A percentile compares a stretch with the other conserved stretches of the same genome.
Evolutionary conservation across 257 asterid genomes (phyloP).

Genomic region (Nemophila menziesii): DNA sequence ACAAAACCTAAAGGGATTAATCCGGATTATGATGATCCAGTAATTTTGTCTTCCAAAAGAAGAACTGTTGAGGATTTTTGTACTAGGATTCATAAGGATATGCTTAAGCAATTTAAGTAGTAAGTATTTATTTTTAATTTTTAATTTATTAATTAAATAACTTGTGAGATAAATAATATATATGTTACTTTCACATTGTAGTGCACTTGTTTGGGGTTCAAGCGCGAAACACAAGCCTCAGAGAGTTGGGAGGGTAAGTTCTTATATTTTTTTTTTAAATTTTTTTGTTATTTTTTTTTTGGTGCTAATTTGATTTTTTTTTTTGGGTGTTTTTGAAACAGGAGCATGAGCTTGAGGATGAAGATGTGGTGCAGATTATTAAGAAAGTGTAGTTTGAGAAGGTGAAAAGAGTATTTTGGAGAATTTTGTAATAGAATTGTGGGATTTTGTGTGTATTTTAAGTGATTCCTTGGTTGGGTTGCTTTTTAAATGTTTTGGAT

Average conservation of each 20-base stretch:
- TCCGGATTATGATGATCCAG: conserved; percentile 98
- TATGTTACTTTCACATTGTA: conserved; percentile 20
- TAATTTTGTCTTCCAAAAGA: conserved; percentile 82
- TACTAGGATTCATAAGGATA: conserved; percentile 82
- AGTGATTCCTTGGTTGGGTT: too few relatives aligned
- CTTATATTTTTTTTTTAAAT: not conserved
- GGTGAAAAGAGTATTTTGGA: too few relatives aligned
- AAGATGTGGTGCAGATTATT: conserved; percentile 94
- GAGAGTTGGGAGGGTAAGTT: conserved; percentile 86
- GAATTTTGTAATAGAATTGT: too few relatives aligned
- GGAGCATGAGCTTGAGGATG: conserved; percentile 99
- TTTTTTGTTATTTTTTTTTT: not conserved
- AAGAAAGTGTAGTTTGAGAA: conserved; percentile 51
- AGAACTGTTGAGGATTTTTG: conserved; percentile 91
- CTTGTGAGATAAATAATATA: conserved; percentile 6
- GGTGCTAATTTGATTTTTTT: not conserved
- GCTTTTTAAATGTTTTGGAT: too few relatives aligned
- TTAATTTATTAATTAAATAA: not conserved
- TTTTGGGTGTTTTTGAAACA: conserved; percentile 16
- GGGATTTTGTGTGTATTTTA: too few relatives aligned
- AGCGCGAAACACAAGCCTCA: conserved; percentile 98
- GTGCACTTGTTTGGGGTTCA: conserved; percentile 99
- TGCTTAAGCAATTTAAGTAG: conserved; percentile 92
- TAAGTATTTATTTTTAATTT: conserved; percentile 22
- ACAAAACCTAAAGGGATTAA: conserved; percentile 99